Evolutionary conservation across 2,329 filamentous ascomycete genomes (phyloP).

Genomic region (Cordyceps fumosorosea): DNA sequence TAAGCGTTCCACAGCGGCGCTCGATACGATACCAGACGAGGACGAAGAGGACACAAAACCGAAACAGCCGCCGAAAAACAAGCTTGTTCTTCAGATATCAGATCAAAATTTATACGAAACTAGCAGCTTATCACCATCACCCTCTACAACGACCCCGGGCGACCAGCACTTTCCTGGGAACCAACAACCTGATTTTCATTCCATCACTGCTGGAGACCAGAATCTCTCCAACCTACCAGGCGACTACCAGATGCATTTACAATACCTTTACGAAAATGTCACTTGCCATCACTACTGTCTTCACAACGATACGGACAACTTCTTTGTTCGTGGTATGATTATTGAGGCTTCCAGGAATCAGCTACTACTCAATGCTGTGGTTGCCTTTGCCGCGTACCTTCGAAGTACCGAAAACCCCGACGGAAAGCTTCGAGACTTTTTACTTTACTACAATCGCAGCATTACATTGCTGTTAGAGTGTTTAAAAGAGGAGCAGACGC

Average conservation of each 20-base stretch:
- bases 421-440: conserved; percentile 72
- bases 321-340: conserved; percentile 66
- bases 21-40: conserved; percentile 50
- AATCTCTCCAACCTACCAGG: conserved; percentile 55
- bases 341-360: conserved; percentile 67
- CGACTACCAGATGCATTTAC: conserved; percentile 71
- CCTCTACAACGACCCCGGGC: conserved; percentile 33
- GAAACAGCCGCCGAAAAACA: conserved; percentile 20
- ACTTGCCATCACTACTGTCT: conserved; percentile 78
- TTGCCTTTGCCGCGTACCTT: conserved; percentile 86
- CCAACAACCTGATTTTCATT: conserved; percentile 21
- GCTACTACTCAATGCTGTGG: conserved; percentile 76
- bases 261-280: conserved; percentile 71
- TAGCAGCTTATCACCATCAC: conserved; percentile 47
- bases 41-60: conserved; percentile 33
- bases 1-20: conserved; percentile 26
- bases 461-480: conserved; percentile 68
- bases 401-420: conserved; percentile 63
- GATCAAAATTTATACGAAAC: conserved; percentile 48
- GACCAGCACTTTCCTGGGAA: background rate
- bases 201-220: conserved; percentile 14
- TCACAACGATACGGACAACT: conserved; percentile 62
- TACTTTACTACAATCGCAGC: conserved; percentile 86
- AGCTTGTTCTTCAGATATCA: conserved; percentile 40
- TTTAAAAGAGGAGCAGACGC: conserved; percentile 63